These are phyloP conservation scores for Sarocladium oryzae DNA, from an alignment of 2,329 filamentous ascomycete species.

Conservation along the genomic window DNA sequence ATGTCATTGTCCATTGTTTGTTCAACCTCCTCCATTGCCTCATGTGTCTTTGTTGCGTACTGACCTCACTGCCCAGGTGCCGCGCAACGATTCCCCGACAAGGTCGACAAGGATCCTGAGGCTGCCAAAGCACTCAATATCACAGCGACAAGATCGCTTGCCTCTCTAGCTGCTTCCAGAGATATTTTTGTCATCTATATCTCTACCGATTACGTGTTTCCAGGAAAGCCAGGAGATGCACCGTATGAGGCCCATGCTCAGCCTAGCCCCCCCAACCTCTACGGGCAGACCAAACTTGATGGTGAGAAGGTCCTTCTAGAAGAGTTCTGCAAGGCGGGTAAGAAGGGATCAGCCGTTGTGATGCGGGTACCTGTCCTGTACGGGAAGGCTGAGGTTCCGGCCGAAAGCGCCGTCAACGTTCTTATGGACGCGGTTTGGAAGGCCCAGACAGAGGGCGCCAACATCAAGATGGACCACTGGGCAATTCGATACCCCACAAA, in stretches of 20 bases:
- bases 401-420: slow-evolving; percentile 77
- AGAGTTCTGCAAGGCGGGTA: slow-evolving; percentile 42
- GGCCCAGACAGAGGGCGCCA: slow-evolving; percentile 55
- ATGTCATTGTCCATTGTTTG: slow-evolving; percentile 77
- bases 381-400: slow-evolving; percentile 61
- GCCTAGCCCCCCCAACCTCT: slow-evolving; percentile 71
- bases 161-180: slow-evolving; percentile 55
- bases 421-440: slow-evolving; percentile 73
- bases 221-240: slow-evolving; percentile 68
- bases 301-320: slow-evolving; percentile 60
- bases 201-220: slow-evolving; percentile 77
- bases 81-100: slow-evolving; percentile 82
- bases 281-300: slow-evolving; percentile 55
- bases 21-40: neutral
- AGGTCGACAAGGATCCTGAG: slow-evolving; percentile 72
- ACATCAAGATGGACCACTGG: slow-evolving; percentile 80
- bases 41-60: too few species aligned
- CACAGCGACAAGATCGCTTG: slow-evolving; percentile 60
- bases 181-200: slow-evolving; percentile 67
- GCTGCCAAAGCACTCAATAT: slow-evolving; percentile 71
- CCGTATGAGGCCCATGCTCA: slow-evolving; percentile 64
- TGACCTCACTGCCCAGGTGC: slow-evolving; percentile 49
- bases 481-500: slow-evolving; percentile 80
- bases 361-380: slow-evolving; percentile 81
- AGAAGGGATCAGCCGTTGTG: slow-evolving; percentile 55